Percentiles rank a stretch among this genome's conserved stretches.
phyloP scores from a whole-genome alignment of 768 basidiomycete species.

The Mycena floridula region DNA sequence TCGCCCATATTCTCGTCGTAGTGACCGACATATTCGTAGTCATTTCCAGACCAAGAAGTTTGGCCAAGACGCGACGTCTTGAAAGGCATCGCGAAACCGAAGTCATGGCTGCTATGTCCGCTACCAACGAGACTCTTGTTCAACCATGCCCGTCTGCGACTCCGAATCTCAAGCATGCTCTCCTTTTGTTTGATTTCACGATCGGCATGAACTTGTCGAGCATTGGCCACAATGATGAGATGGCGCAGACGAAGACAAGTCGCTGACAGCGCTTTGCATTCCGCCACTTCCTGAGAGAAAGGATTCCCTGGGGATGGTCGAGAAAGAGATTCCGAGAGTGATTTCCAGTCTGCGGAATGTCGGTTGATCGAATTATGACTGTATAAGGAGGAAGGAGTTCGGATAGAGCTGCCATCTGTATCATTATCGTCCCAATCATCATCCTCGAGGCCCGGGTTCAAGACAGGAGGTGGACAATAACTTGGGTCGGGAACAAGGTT shows the following conservation, averaged over 20 bases:
- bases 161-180: slow-evolving; percentile 47
- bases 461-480: slow-evolving; percentile 13
- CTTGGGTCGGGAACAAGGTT: slow-evolving; percentile 11
- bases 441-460: slow-evolving; percentile 31
- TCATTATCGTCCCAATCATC: slow-evolving; percentile 36
- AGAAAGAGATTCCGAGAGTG: slow-evolving; percentile 12
- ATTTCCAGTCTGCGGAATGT: slow-evolving; percentile 9
- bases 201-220: slow-evolving; percentile 31
- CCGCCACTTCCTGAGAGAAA: slow-evolving; percentile 16
- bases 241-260: slow-evolving; percentile 31
- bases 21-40: slow-evolving; percentile 19
- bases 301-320: slow-evolving; percentile 1
- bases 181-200: slow-evolving; percentile 34
- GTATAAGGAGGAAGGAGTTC: slow-evolving; percentile 33
- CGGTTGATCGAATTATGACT: slow-evolving; percentile 6
- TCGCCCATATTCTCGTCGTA: not conserved
- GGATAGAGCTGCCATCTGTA: slow-evolving; percentile 44
- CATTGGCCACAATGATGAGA: slow-evolving; percentile 34
- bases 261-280: slow-evolving; percentile 26
- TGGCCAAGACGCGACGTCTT: slow-evolving; percentile 44
- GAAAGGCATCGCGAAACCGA: slow-evolving; percentile 46
- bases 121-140: slow-evolving; percentile 37
- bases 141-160: slow-evolving; percentile 63
- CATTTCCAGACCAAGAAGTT: slow-evolving; percentile 31
- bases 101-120: slow-evolving; percentile 15